Evolutionary conservation across 2,329 filamentous ascomycete species (phyloP), one percentile per base, ranked within the genome.

Genomic region (Phialemoniopsis sp.): DNA sequence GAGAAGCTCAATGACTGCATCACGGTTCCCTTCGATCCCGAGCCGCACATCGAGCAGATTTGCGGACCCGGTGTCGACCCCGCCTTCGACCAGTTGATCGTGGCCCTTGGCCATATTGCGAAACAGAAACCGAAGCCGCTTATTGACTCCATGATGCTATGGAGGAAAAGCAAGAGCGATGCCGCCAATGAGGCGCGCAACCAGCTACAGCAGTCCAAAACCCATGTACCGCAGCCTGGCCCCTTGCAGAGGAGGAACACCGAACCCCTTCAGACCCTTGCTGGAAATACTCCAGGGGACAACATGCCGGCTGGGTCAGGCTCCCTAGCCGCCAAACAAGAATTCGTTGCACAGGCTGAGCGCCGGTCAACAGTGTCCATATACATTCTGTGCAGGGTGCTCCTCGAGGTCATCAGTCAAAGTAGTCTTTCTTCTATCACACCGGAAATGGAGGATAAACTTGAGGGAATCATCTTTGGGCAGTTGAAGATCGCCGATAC

Each of bases 71-170:
- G 90, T 13, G 86, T 87, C 31, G 93, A 98, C 58, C 76, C 84
- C 2, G 81, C 80, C 10, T 98, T 98, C 57, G 93, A 98, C 61
- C 91, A 97, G 64, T 79, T 95, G 53, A 94, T 98, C 47, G 82
- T 84, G 19, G 93, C 94, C 13, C 73, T 98, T 30, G 93, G 93
- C 4, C 91, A 97, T 58, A 95, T 98, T 55, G 89, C 91, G 38
- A 87, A 89, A 43, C 86, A 90, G 49, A 95, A 94, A 57, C 94
- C 94, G 5, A 97, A 95, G 58, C 87, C 89, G 5, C 67, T 98
- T 37, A 96, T 98, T 54, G 93, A 98, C 62, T 90, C 88, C 15
- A 89, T 98, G 60, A 98, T 98, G 88, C 77, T 95, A 26, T 98
- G 93, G 93, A 82, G 93, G 40, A 97, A 96, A 63, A 87, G 81